Base-by-base conservation (phyloP, 2,329 filamentous ascomycete species). In the Cladosporium sp. region DNA sequence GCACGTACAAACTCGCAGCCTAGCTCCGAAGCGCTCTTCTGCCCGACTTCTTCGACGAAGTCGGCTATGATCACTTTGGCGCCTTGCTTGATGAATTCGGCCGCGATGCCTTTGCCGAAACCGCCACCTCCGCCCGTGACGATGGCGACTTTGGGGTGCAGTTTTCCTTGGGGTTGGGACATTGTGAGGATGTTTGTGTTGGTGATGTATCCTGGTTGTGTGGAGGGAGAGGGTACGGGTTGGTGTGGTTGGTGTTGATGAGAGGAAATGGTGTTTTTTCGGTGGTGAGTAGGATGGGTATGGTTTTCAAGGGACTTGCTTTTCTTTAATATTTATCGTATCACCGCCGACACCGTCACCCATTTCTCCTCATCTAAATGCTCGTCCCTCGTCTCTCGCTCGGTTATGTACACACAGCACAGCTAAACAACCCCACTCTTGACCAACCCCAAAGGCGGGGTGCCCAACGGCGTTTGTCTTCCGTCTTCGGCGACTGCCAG, bases 11-110 rank as follows among this genome's bases (percentile, higher is more conserved):
- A 71, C 3, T 78, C 63, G 39, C 70, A 58, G 42, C 66, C 68
- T 1, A 75, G 71, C 4, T 69, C 64, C 50, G 71, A 64, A 2
- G 80, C 82, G 0, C 75, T 74, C 4, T 72, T 64, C 54, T 73
- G 65, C 2, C 80, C 82, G 1, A 75, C 73, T 1, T 74, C 66
- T 13, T 75, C 67, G 25, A 79, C 78, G 52, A 86, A 71, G 62
- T 86, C 83, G 2, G 78, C 78, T 47, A 86, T 77, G 43, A 85
- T 64, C 29, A 85, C 80, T 54, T 75, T 75, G 43, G 75, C 76
- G 33, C 82, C 82, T 66, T 85, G 81, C 19, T 73, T 62, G 5
- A 75, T 71, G 62, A 84, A 84, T 49, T 78, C 78, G 49, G 74
- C 69, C 0, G 77, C 77, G 46, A 85, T 84, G 29, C 76, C 80